Evolutionary conservation across 768 basidiomycete species (phyloP).

Genomic region (Suillus americanus): DNA sequence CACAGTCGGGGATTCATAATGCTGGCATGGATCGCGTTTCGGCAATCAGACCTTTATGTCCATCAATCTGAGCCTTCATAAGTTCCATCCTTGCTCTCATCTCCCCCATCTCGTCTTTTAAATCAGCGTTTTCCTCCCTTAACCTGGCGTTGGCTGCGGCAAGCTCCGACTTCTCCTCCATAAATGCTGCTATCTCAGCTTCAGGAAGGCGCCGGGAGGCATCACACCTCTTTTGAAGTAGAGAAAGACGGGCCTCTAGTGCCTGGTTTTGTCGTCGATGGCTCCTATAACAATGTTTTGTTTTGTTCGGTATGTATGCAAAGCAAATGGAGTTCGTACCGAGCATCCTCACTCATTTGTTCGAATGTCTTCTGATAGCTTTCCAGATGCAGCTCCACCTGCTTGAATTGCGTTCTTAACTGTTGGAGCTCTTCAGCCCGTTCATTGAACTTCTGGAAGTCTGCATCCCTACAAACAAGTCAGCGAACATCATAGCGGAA

Average conservation of each 20-base stretch:
- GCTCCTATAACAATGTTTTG: constrained; percentile 35
- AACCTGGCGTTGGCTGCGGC: constrained; percentile 52
- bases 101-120: constrained; percentile 61
- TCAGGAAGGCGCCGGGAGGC: constrained; percentile 35
- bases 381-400: constrained; percentile 65
- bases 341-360: constrained; percentile 55
- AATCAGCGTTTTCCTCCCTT: constrained; percentile 55
- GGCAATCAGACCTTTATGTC: constrained; percentile 42
- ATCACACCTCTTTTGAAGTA: constrained; percentile 44
- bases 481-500: constrained; percentile 11
- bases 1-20: not conserved
- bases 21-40: constrained; percentile 46
- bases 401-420: constrained; percentile 58
- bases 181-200: constrained; percentile 44
- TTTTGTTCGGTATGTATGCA: not conserved
- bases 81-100: constrained; percentile 70
- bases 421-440: constrained; percentile 56
- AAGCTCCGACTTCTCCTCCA: constrained; percentile 46
- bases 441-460: constrained; percentile 69
- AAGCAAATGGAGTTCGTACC: constrained; percentile 39
- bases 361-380: constrained; percentile 54
- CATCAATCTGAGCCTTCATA: constrained; percentile 56
- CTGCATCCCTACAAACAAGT: constrained; percentile 57
- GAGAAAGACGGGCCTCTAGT: constrained; percentile 55
- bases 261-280: constrained; percentile 62